Evolutionary conservation across 805 yeast species (phyloP).

Genomic region (Cyberlindnera americana): DNA sequence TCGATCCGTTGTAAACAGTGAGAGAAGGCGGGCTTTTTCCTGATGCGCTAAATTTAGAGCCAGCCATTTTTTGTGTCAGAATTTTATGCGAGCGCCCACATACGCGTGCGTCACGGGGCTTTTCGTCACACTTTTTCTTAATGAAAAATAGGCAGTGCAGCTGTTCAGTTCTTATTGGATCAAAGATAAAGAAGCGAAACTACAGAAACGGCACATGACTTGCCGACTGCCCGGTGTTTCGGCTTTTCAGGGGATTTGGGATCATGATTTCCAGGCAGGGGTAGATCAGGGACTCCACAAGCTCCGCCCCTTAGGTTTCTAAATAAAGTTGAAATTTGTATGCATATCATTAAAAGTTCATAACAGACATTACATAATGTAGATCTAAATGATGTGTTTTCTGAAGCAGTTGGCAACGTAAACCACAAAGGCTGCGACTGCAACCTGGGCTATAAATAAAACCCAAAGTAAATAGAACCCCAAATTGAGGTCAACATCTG

Average conservation of each 20-base stretch:
- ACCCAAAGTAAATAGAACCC: slow-evolving; percentile 24
- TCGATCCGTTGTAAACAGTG: background rate
- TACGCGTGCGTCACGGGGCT: background rate
- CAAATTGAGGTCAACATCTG: slow-evolving; percentile 18
- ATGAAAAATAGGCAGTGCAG: no score
- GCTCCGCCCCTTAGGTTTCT: no score
- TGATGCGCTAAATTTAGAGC: slow-evolving; percentile 8
- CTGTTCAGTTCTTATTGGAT: background rate
- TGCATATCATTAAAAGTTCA: no score
- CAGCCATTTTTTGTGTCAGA: slow-evolving; percentile 6
- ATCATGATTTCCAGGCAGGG: no score
- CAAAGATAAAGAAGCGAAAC: background rate
- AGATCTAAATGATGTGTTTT: no score
- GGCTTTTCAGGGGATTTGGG: no score
- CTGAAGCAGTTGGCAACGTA: slow-evolving; percentile 23
- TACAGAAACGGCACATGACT: no score
- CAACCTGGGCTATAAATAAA: slow-evolving; percentile 14
- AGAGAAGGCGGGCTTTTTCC: slow-evolving; percentile 3
- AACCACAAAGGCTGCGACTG: slow-evolving; percentile 9
- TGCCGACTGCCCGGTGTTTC: no score
- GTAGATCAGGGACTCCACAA: no score
- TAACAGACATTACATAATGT: no score
- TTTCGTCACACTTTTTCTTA: background rate
- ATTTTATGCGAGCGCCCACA: slow-evolving; percentile 1
- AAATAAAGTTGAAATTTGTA: no score